A percentile compares a stretch with the other conserved stretches of the same genome.
These are phyloP conservation scores for Pichia sp. DNA, from an alignment of 1,139 yeast genomes.

Conservation along the genomic window DNA sequence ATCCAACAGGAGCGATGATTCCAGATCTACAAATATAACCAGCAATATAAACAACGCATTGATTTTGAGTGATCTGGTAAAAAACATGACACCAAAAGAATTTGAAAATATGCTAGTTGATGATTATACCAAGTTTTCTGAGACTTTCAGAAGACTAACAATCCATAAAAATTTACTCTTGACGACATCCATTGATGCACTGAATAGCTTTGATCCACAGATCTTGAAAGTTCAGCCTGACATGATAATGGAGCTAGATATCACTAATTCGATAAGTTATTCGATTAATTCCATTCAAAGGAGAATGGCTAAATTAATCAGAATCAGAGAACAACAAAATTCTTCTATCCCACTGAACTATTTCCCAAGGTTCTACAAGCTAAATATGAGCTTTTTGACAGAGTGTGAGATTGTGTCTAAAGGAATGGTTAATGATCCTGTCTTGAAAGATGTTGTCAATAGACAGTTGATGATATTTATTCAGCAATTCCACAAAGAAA, in stretches of 20 bases:
- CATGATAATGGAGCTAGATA: slow-evolving; percentile 53
- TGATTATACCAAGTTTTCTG: slow-evolving; percentile 63
- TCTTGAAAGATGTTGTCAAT: slow-evolving; percentile 64
- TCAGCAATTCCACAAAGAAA: slow-evolving; percentile 51
- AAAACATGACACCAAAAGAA: slow-evolving; percentile 64
- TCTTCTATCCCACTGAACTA: slow-evolving; percentile 50
- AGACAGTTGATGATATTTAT: slow-evolving; percentile 62
- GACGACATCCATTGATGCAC: slow-evolving; percentile 62
- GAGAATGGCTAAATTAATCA: slow-evolving; percentile 71
- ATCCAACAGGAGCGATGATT: slow-evolving; percentile 24
- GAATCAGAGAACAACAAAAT: slow-evolving; percentile 71
- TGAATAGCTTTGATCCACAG: slow-evolving; percentile 33
- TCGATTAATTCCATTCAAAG: slow-evolving; percentile 72
- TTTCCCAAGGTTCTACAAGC: slow-evolving; percentile 63
- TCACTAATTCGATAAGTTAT: slow-evolving; percentile 54
- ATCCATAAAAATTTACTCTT: slow-evolving; percentile 75
- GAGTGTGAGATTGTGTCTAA: slow-evolving; percentile 78
- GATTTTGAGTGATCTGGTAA: slow-evolving; percentile 36
- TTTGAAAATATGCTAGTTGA: slow-evolving; percentile 66
- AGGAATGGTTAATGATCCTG: slow-evolving; percentile 62
- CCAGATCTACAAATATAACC: slow-evolving; percentile 23
- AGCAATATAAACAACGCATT: slow-evolving; percentile 19
- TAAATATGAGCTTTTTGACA: slow-evolving; percentile 64
- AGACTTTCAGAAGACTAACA: slow-evolving; percentile 67
- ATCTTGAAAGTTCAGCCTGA: slow-evolving; percentile 36